Conservation (phyloP, 192 early-diverging fungal genomes). For the Entrophospora sp. region DNA sequence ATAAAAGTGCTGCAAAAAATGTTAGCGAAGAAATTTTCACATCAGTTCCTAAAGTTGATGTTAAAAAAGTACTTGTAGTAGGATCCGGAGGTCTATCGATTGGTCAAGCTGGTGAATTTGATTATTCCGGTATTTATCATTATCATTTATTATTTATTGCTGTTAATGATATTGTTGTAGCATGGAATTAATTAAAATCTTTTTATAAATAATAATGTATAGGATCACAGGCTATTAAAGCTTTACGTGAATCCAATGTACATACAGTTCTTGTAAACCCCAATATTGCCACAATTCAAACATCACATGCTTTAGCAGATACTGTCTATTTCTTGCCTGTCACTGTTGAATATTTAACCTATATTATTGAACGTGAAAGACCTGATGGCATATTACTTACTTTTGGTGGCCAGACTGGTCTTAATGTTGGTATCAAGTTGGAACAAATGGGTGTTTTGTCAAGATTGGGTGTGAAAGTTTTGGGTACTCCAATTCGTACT, state of each 20-base stretch:
- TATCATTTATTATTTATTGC: conserved; percentile 34
- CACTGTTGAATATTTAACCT: conserved; percentile 87
- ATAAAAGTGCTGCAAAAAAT: conserved; percentile 19
- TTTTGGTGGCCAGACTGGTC: conserved; percentile 98
- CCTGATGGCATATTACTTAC: conserved; percentile 98
- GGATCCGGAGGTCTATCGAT: conserved; percentile 96
- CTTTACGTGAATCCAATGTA: conserved; percentile 92
- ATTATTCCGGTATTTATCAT: conserved; percentile 96
- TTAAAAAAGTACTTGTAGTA: conserved; percentile 90
- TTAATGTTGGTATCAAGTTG: conserved; percentile 92
- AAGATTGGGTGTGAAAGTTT: conserved; percentile 80
- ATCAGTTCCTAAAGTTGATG: conserved; percentile 48
- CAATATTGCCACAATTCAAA: conserved; percentile 99
- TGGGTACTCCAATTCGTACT: conserved; percentile 91
- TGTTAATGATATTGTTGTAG: background rate
- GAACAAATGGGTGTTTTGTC: conserved; percentile 79
- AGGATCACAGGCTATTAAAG: conserved; percentile 84
- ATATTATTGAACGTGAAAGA: conserved; percentile 90
- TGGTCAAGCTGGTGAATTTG: conserved; percentile 98
- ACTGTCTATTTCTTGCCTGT: conserved; percentile 97
- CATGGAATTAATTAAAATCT: background rate
- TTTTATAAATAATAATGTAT: background rate
- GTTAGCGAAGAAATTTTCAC: conserved; percentile 41
- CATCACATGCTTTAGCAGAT: conserved; percentile 92
- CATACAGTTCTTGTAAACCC: conserved; percentile 98